Evolutionary conservation across 2,329 filamentous ascomycete genomes (phyloP).

Genomic region (Penicillium psychrosexuale): DNA sequence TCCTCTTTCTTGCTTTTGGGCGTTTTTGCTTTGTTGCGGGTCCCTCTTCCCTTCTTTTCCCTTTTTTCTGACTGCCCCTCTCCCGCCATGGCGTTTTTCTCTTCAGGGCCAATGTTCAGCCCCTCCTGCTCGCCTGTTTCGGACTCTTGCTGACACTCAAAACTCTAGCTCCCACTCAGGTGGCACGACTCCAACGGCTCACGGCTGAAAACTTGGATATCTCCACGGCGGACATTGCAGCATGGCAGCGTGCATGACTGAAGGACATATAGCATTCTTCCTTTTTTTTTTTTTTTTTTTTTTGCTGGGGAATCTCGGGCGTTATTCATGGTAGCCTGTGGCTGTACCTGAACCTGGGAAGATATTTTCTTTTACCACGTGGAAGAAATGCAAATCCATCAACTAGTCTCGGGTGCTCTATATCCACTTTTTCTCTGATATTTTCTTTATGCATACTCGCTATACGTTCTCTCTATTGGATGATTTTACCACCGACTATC

Average conservation of each 20-base stretch:
- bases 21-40: background rate
- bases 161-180: conserved; percentile 24
- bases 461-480: background rate
- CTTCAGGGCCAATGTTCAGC: background rate
- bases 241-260: conserved; percentile 27
- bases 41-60: background rate
- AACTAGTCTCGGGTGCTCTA: background rate
- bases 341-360: background rate
- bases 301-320: background rate
- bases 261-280: background rate
- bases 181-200: conserved; percentile 26
- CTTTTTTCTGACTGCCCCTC: background rate
- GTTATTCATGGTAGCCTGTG: background rate
- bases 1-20: background rate
- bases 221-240: conserved; percentile 29
- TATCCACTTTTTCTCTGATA: background rate
- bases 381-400: background rate
- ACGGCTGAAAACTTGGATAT: conserved; percentile 33
- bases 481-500: background rate
- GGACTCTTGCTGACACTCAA: conserved; percentile 15
- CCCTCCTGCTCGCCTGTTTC: conserved; percentile 1
- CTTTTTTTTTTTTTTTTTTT: background rate
- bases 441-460: background rate
- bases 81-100: background rate
- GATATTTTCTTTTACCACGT: no score